phyloP scores from a whole-genome alignment of 768 basidiomycete species.

The Lactifluus volemus region DNA sequence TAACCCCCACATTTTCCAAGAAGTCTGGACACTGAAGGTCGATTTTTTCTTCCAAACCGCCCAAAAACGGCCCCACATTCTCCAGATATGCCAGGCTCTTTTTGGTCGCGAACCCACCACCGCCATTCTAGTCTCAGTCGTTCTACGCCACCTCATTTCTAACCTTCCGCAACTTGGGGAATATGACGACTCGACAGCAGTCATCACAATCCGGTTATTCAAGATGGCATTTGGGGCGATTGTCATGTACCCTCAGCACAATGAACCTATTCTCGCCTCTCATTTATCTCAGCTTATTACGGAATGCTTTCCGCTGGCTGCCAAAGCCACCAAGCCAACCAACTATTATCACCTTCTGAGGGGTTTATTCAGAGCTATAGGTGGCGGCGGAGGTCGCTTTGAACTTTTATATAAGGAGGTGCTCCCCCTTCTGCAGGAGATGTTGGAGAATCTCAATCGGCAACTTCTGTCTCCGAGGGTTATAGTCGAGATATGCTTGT shows the following conservation, averaged over 20 bases:
- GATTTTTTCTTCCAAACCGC: conserved; percentile 81
- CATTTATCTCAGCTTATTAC: conserved; percentile 91
- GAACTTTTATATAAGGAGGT: conserved; percentile 95
- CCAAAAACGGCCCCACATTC: conserved; percentile 65
- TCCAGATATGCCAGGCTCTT: conserved; percentile 78
- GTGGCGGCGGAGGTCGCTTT: conserved; percentile 86
- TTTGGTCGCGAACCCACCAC: conserved; percentile 71
- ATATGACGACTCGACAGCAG: conserved; percentile 71
- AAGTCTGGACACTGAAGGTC: conserved; percentile 92
- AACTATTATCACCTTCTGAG: conserved; percentile 91
- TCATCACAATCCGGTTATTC: conserved; percentile 83
- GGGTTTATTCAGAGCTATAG: conserved; percentile 87
- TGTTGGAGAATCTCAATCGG: conserved; percentile 90
- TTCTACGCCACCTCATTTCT: conserved; percentile 78
- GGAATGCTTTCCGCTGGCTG: conserved; percentile 92
- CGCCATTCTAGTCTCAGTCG: conserved; percentile 77
- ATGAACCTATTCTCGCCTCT: conserved; percentile 89
- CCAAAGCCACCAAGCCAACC: conserved; percentile 81
- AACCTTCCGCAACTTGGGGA: conserved; percentile 79
- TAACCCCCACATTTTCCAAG: conserved; percentile 88
- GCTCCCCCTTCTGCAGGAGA: conserved; percentile 89
- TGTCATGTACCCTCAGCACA: conserved; percentile 55
- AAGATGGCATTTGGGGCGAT: conserved; percentile 94
- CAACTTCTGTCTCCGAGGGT: conserved; percentile 85
- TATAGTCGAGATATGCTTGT: conserved; percentile 85